Evolutionary conservation across 1,284 basidiomycete species (phyloP), one percentile per base, ranked within the genome.

Genomic region (Marasmius fiardii): DNA sequence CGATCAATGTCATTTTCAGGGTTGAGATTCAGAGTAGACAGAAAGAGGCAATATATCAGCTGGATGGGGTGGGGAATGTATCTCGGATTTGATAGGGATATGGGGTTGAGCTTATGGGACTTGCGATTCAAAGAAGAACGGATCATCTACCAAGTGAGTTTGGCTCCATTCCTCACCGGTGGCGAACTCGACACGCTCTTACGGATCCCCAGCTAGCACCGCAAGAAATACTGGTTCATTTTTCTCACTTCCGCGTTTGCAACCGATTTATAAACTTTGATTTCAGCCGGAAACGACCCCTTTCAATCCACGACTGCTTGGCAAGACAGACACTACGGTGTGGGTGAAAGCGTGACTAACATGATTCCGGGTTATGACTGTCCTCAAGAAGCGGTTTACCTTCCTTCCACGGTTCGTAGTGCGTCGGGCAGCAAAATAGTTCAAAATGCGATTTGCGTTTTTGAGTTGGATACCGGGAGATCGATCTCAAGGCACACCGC

Each of bases 121-220:
- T 75, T 89, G 55, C 73, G 77, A 11, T 86, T 88, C 71, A 70
- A 76, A 43, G 78, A 76, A 23, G 82, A 86, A 61, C 68, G 83
- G 12, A 78, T 90, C 52, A 75, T 88, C 43, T 88, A 88, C 60
- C 82, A 89, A n/a, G n/a, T n/a, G n/a, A n/a, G n/a, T n/a, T n/a
- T n/a, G n/a, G n/a, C n/a, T n/a, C n/a, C n/a, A n/a, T n/a, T n/a
- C n/a, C n/a, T n/a, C n/a, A n/a, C n/a, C n/a, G n/a, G n/a, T n/a
- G n/a, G n/a, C n/a, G n/a, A n/a, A n/a, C 87, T 83, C 65, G 56
- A 70, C 14, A 72, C 72, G 14, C 60, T 70, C 2, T 14, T 53
- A 60, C 8, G 2, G 33, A 12, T 53, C 23, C 45, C 58, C 8
- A n/a, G 79, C 74, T 88, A 10, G 70, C 72, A 3, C 81, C 82